phyloP scores from a whole-genome alignment of 495 filamentous ascomycete species.

The Xylaria castorea region DNA sequence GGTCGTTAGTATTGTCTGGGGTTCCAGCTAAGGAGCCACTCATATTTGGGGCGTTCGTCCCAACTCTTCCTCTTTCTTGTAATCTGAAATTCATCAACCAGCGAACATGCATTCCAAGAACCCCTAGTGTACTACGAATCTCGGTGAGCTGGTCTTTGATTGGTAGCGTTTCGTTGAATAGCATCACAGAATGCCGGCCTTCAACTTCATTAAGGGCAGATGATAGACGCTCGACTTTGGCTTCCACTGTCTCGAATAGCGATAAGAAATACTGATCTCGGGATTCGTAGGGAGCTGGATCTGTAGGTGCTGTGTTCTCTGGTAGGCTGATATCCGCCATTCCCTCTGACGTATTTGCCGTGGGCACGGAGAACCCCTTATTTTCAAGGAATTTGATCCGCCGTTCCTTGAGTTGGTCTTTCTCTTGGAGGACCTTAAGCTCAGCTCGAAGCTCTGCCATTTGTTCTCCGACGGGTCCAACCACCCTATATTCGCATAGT shows the following conservation, averaged over 20 bases:
- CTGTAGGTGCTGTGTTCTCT: slow-evolving; percentile 27
- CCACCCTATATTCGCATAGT: slow-evolving; percentile 42
- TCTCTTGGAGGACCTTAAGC: slow-evolving; percentile 39
- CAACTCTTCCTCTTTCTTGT: slow-evolving; percentile 44
- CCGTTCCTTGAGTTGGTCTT: slow-evolving; percentile 46
- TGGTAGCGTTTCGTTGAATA: slow-evolving; percentile 57
- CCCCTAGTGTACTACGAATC: slow-evolving; percentile 56
- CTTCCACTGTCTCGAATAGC: slow-evolving; percentile 56
- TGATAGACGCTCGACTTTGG: slow-evolving; percentile 52
- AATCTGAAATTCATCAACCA: slow-evolving; percentile 60
- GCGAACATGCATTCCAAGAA: slow-evolving; percentile 60
- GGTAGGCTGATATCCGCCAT: slow-evolving; percentile 34
- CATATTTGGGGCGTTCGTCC: slow-evolving; percentile 28
- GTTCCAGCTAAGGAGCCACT: slow-evolving; percentile 22
- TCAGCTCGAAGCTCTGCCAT: slow-evolving; percentile 44
- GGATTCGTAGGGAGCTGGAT: slow-evolving; percentile 43
- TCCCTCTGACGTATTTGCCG: slow-evolving; percentile 26
- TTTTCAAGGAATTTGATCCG: slow-evolving; percentile 52
- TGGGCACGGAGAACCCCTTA: slow-evolving; percentile 33
- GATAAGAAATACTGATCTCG: slow-evolving; percentile 53
- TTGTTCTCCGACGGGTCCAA: slow-evolving; percentile 47
- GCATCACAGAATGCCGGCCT: slow-evolving; percentile 53
- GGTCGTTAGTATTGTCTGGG: slow-evolving; percentile 28
- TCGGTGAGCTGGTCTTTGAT: slow-evolving; percentile 62
- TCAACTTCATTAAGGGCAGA: slow-evolving; percentile 54